These are phyloP conservation scores for Brasilioporus rufonigricans DNA, from an alignment of 768 basidiomycete genomes.

Conservation along the genomic window DNA sequence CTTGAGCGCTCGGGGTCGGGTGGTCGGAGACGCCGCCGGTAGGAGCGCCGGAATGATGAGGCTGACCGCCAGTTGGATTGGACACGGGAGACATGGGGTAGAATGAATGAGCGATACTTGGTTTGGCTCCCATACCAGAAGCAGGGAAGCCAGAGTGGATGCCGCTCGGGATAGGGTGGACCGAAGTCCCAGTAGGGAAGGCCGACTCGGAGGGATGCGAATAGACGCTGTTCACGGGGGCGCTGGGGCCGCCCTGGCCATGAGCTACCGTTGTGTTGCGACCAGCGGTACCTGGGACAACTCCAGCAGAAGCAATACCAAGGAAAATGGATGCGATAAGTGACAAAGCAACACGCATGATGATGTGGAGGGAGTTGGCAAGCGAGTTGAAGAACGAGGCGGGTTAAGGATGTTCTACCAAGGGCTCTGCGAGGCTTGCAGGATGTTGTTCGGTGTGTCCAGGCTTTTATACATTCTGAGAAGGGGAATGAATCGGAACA, in stretches of 20 bases:
- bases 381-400: background rate
- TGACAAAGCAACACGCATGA: conserved; percentile 8
- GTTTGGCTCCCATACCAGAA: background rate
- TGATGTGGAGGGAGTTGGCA: background rate
- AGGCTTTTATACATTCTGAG: conserved; percentile 8
- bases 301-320: conserved; percentile 2
- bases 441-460: no score
- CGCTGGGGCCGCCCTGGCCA: background rate
- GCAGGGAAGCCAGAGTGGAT: background rate
- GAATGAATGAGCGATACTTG: background rate
- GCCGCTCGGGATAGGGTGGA: background rate
- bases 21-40: background rate
- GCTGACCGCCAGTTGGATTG: background rate
- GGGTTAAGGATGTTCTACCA: background rate
- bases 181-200: background rate
- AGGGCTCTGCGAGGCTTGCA: background rate
- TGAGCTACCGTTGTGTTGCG: background rate
- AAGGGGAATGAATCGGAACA: background rate
- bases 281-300: background rate
- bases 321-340: conserved; percentile 7
- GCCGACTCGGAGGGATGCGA: background rate
- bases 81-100: background rate
- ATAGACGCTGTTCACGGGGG: background rate
- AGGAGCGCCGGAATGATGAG: background rate
- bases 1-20: background rate